Base-by-base conservation (phyloP, 805 yeast genomes). In the Suhomyces vadensis region DNA sequence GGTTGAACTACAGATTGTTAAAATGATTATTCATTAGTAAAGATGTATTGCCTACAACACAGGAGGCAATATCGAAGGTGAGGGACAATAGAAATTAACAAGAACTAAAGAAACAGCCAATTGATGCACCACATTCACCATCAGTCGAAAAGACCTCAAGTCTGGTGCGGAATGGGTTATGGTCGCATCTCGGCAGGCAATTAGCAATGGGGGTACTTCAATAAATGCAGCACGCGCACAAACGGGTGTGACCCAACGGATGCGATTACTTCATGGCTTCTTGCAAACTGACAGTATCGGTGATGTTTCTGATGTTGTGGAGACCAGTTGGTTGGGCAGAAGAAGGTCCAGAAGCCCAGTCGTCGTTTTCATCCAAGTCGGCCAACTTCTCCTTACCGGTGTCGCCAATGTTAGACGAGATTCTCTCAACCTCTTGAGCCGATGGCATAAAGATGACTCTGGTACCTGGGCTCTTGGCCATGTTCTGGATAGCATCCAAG, bases 371-470 rank as follows among this genome's bases (percentile, higher is more conserved):
- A 24, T 57, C 67, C 29, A 51, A 41, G 5, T 52, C 55, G 8
- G 19, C 35, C n/a, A 48, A 35, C 20, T 39, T 47, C 7, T 39
- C 48, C 38, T 46, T 50, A 22, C 48, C 42, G 39, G 37, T 33
- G 10, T 35, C 45, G 2, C 42, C 43, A 29, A 56, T 43, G 40
- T 55, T 60, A 19, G 58, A 48, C 31, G 63, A 53, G 47, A 69
- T 60, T 44, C 54, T 60, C 53, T 72, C 77, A 41, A 72, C 66
- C 47, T 67, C 69, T 47, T 67, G 73, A 6, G 74, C 58, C 13
- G 74, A 67, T 5, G 90, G 89, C 88, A 83, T 83, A 62, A 83
- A 83, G 23, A 83, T 83, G 42, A 83, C 89, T 63, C 82, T 80
- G n/a, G 86, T 66, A 46, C 77, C 75, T 1, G 87, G 67, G 41